These are phyloP conservation scores for Boletus barrowsii DNA, from an alignment of 768 basidiomycete genomes.

Conservation along the genomic window DNA sequence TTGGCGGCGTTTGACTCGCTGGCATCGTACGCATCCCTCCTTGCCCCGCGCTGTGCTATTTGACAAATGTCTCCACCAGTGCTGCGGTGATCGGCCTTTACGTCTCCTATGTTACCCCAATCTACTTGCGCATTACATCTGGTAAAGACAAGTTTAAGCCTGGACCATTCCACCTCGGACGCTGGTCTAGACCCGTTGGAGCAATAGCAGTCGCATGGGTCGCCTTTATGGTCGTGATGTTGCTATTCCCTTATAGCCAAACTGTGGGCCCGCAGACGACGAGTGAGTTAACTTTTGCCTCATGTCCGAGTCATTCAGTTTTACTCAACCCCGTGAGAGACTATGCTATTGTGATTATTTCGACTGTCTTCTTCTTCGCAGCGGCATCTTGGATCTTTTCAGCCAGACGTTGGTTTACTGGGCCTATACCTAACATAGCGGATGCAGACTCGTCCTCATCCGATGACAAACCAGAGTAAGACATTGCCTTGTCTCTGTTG, in stretches of 20 bases:
- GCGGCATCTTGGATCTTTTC: conserved; percentile 33
- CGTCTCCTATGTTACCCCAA: conserved; percentile 37
- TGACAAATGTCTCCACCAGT: conserved; percentile 7
- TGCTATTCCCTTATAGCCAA: conserved; percentile 33
- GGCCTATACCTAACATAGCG: conserved; percentile 32
- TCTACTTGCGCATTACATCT: conserved; percentile 36
- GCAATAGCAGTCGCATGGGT: conserved; percentile 31
- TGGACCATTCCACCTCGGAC: conserved; percentile 34
- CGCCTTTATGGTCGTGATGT: conserved; percentile 32
- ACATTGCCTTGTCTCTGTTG: neutral
- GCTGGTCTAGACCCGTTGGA: conserved; percentile 31
- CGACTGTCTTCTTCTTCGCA: conserved; percentile 31
- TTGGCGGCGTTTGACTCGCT: conserved; percentile 31
- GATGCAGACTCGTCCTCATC: neutral
- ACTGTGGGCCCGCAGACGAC: conserved; percentile 24
- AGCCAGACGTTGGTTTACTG: conserved; percentile 35
- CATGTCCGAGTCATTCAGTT: neutral
- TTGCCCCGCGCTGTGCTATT: neutral
- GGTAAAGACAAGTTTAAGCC: conserved; percentile 33
- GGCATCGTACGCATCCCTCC: conserved; percentile 27
- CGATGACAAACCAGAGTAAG: neutral
- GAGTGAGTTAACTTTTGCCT: conserved; percentile 27
- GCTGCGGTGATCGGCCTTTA: conserved; percentile 35
- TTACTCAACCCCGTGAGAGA: conserved; percentile 8
- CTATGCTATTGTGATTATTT: conserved; percentile 28